These are phyloP conservation scores for Pueraria montana DNA, from an alignment of 306 rosid species.

Conservation along the genomic window DNA sequence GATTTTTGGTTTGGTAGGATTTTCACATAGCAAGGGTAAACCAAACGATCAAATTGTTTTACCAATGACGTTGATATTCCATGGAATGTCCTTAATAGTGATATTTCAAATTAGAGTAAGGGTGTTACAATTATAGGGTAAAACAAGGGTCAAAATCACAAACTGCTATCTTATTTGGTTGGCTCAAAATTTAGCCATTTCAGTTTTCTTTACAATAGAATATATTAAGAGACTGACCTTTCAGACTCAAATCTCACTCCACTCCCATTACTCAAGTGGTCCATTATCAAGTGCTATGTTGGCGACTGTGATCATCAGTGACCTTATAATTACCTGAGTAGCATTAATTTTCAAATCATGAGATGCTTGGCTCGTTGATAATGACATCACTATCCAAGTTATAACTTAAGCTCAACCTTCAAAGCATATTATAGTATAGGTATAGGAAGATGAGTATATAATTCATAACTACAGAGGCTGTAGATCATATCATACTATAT, in stretches of 20 bases:
- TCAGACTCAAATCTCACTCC: constrained; percentile 8
- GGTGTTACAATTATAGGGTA: background rate
- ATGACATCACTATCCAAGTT: background rate
- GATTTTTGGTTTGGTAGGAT: constrained; percentile 50
- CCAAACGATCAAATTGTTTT: background rate
- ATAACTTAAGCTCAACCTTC: background rate
- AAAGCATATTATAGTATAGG: background rate
- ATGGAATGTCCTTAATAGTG: background rate
- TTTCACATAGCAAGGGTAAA: constrained; percentile 38
- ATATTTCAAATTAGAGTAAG: constrained; percentile 4
- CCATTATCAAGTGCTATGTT: background rate
- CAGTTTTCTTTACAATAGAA: background rate
- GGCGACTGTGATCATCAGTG: constrained; percentile 4
- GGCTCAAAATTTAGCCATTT: constrained; percentile 24
- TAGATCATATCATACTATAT: background rate
- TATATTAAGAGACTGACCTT: background rate
- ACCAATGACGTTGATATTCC: constrained; percentile 21
- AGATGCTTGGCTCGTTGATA: constrained; percentile 2
- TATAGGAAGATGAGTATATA: constrained; percentile 2
- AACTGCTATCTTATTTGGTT: constrained; percentile 12
- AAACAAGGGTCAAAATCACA: background rate
- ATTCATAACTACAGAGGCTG: constrained; percentile 14
- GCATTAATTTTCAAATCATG: constrained; percentile 5
- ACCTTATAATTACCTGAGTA: background rate
- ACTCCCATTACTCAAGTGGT: background rate